phyloP scores from a whole-genome alignment of 805 yeast genomes.

The Kodamaea restingae region DNA sequence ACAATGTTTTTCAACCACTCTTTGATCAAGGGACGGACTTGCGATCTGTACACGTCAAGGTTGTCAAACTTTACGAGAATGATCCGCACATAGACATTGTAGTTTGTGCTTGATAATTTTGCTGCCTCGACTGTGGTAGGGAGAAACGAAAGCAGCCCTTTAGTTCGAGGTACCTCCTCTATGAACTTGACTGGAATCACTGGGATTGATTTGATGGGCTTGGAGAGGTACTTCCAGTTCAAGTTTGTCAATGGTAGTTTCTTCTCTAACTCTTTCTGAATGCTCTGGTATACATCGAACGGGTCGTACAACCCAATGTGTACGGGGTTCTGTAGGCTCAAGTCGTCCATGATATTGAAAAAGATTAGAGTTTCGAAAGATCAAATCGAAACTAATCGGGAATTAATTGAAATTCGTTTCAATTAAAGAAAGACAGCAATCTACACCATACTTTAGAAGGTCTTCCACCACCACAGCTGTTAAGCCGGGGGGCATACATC shows the following conservation, averaged over 20 bases:
- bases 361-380: too few relatives aligned
- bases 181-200: conserved; percentile 48
- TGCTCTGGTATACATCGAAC: conserved; percentile 48
- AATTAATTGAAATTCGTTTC: too few relatives aligned
- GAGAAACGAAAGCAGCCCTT: conserved; percentile 21
- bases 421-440: too few relatives aligned
- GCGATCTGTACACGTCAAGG: conserved; percentile 70
- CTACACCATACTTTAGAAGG: too few relatives aligned
- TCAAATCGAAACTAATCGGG: too few relatives aligned
- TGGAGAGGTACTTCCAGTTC: conserved; percentile 58
- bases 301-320: conserved; percentile 72
- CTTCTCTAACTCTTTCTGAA: conserved; percentile 41
- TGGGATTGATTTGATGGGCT: conserved; percentile 62
- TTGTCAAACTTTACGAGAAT: conserved; percentile 66
- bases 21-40: conserved; percentile 73
- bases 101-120: conserved; percentile 3
- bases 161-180: conserved; percentile 52
- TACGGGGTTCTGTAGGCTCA: conserved; percentile 18
- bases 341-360: conserved; percentile 7
- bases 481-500: too few relatives aligned
- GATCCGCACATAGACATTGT: conserved; percentile 55
- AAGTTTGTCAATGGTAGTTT: conserved; percentile 58
- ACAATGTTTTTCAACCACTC: conserved; percentile 65
- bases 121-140: background rate
- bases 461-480: too few relatives aligned